Evolutionary conservation across 2,329 filamentous ascomycete species (phyloP).

Genomic region (Podosphaera aphanis): DNA sequence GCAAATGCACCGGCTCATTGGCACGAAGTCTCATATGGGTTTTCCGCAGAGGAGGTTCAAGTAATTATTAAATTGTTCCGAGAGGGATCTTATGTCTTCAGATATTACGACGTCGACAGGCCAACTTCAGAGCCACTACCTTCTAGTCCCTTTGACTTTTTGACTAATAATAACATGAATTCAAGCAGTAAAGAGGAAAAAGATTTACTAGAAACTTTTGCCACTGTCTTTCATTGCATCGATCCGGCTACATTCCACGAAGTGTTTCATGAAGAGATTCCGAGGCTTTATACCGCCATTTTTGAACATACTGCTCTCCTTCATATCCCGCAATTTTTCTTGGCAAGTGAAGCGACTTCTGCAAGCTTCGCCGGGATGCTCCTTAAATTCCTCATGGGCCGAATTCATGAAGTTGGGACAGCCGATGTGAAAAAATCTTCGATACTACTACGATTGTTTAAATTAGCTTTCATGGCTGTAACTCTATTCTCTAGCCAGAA

Average conservation of each 20-base stretch:
- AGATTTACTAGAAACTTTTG: slow-evolving; percentile 88
- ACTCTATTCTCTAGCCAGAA: slow-evolving; percentile 88
- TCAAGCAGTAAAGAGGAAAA: slow-evolving; percentile 92
- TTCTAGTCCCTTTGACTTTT: slow-evolving; percentile 67
- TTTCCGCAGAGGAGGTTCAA: slow-evolving; percentile 88
- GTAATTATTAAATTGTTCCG: slow-evolving; percentile 95
- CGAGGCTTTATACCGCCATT: slow-evolving; percentile 89
- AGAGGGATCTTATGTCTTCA: slow-evolving; percentile 85
- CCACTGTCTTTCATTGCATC: slow-evolving; percentile 94
- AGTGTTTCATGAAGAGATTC: slow-evolving; percentile 93
- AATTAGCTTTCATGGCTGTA: slow-evolving; percentile 97
- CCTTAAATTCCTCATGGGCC: slow-evolving; percentile 87
- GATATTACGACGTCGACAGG: slow-evolving; percentile 86
- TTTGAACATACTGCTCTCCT: slow-evolving; percentile 87
- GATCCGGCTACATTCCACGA: slow-evolving; percentile 97
- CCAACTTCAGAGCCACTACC: slow-evolving; percentile 47
- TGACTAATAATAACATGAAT: slow-evolving; percentile 86
- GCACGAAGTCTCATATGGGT: slow-evolving; percentile 88
- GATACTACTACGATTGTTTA: slow-evolving; percentile 82
- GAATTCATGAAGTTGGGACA: slow-evolving; percentile 83
- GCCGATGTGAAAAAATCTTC: slow-evolving; percentile 80
- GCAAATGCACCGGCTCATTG: slow-evolving; percentile 69
- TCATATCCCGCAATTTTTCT: slow-evolving; percentile 91
- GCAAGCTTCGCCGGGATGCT: slow-evolving; percentile 97
- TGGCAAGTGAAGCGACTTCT: slow-evolving; percentile 95